Conservation (phyloP, 345 rosid genomes). For the Aquilaria sinensis region DNA sequence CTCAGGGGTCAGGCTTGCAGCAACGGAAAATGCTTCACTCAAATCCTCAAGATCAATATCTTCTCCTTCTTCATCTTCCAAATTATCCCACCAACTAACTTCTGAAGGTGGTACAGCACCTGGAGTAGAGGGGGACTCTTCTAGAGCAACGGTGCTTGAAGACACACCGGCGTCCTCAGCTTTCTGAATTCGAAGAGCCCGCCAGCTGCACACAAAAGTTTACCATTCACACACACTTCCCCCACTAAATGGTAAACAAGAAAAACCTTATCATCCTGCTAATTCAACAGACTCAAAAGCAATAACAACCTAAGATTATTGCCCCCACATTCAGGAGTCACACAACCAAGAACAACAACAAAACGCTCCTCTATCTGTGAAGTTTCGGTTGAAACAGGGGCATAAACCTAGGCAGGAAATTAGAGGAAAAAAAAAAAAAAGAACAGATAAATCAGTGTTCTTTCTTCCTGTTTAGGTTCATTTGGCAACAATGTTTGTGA, state of each 20-base stretch:
- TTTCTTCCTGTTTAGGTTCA: background rate
- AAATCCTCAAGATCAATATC: conserved; percentile 62
- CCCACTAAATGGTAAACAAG: background rate
- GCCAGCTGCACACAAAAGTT: conserved; percentile 51
- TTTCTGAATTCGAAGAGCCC: conserved; percentile 73
- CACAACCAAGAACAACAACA: conserved; percentile 63
- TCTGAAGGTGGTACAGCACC: conserved; percentile 34
- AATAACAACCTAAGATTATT: conserved; percentile 49
- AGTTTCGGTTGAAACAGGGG: conserved; percentile 49
- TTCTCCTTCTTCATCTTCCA: conserved; percentile 43
- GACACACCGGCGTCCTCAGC: conserved; percentile 23
- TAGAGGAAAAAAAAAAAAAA: background rate
- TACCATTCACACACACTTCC: background rate
- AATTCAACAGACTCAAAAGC: background rate
- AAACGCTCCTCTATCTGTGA: conserved; percentile 56
- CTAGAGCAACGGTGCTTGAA: conserved; percentile 5
- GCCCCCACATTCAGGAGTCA: conserved; percentile 46
- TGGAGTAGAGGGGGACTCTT: conserved; percentile 7
- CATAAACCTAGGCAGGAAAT: conserved; percentile 41
- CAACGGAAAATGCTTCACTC: conserved; percentile 54
- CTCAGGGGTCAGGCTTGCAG: conserved; percentile 42
- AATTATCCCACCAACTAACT: conserved; percentile 44
- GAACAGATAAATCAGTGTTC: background rate
- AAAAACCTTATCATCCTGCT: background rate
- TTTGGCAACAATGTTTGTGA: too few relatives aligned